A percentile compares a stretch with the other conserved stretches of the same genome.
phyloP scores from a whole-genome alignment of 805 yeast species.

The Metschnikowia rubicola region DNA sequence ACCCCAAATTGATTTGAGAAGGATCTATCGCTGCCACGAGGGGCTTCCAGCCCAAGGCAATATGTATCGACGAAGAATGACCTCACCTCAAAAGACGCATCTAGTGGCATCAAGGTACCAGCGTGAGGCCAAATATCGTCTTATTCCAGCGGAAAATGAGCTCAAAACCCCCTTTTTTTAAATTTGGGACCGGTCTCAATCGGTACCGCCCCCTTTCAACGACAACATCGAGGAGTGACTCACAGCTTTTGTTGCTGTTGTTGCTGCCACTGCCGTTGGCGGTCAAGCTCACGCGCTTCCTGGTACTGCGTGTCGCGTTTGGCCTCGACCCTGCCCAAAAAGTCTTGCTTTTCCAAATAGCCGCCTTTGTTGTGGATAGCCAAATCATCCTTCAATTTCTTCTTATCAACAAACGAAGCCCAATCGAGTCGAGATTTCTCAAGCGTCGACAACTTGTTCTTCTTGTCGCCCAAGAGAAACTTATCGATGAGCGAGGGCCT shows the following conservation, averaged over 20 bases:
- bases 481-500: conserved; percentile 75
- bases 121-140: too few relatives aligned
- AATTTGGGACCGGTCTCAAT: too few relatives aligned
- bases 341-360: conserved; percentile 86
- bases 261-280: conserved; percentile 22
- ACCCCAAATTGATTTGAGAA: too few relatives aligned
- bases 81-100: too few relatives aligned
- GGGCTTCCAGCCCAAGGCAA: too few relatives aligned
- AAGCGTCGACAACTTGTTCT: conserved; percentile 76
- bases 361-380: conserved; percentile 82
- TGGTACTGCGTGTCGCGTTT: conserved; percentile 51
- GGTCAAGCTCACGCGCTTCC: conserved; percentile 38
- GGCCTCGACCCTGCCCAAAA: conserved; percentile 69
- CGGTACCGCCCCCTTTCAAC: too few relatives aligned
- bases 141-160: too few relatives aligned
- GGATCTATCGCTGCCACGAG: too few relatives aligned
- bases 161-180: too few relatives aligned
- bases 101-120: too few relatives aligned
- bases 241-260: conserved; percentile 12
- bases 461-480: conserved; percentile 62
- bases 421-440: conserved; percentile 93
- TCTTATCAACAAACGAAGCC: conserved; percentile 88
- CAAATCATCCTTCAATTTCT: conserved; percentile 81
- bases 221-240: neutral
- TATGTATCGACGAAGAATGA: too few relatives aligned